Evolutionary conservation across 2,329 filamentous ascomycete genomes (phyloP).

Genomic region (Zasmidium cellare): DNA sequence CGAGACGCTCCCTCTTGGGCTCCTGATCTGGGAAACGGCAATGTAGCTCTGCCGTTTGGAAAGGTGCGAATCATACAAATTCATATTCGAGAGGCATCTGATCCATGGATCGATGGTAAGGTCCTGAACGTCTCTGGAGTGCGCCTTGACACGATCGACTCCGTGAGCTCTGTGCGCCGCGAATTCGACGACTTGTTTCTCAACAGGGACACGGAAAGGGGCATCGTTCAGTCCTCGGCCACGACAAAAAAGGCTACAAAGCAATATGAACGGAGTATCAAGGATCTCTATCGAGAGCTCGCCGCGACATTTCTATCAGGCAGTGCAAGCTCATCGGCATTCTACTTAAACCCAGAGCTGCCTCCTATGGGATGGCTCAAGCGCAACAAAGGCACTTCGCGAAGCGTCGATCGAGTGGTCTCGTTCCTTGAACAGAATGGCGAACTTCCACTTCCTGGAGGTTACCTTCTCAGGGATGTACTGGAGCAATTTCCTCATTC

Average conservation of each 20-base stretch:
- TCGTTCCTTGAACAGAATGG: neutral
- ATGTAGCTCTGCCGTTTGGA: neutral
- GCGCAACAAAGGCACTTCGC: neutral
- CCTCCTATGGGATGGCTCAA: neutral
- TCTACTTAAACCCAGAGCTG: neutral
- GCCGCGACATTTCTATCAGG: neutral
- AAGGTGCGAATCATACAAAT: no score
- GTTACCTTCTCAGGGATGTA: neutral
- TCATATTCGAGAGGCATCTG: no score
- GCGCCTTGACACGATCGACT: neutral
- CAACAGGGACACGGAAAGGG: neutral
- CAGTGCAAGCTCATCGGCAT: no score
- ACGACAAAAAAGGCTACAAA: no score
- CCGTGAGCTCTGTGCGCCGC: neutral
- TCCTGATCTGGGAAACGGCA: neutral
- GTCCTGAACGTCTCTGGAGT: neutral
- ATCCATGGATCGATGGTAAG: no score
- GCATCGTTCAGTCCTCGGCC: neutral
- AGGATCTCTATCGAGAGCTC: no score
- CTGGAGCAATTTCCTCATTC: neutral
- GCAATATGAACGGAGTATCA: no score
- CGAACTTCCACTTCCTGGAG: neutral
- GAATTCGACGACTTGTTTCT: neutral
- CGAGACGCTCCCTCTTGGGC: neutral
- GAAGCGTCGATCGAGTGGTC: neutral